Base-by-base conservation (phyloP, 805 yeast species). In the Cyberlindnera subsufficiens region DNA sequence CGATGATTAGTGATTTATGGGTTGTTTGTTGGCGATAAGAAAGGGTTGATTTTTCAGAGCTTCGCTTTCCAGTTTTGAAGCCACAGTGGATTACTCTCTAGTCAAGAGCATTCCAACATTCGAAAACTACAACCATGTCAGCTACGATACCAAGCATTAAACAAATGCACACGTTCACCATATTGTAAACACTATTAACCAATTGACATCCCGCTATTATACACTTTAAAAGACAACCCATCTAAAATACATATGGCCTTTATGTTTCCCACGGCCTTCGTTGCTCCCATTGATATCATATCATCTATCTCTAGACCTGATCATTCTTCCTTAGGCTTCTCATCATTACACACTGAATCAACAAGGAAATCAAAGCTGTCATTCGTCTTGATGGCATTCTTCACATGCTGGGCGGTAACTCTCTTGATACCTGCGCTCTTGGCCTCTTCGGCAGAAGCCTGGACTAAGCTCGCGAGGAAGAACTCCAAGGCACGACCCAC, bases 401-500 rank as follows among this genome's bases (percentile, higher is more conserved):
- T 82, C 48, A 93, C 75, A 52, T 89, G 90, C 30, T 83, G 80
- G 0, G 95, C 90, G 17, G 82, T 79, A 14, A 93, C 87, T 52
- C 96, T 76, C 57, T 85, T 83, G 14, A 82, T 80, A 11, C 91
- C 93, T 45, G 78, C 74, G 37, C 69, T 69, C 42, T 80, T 77
- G 5, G 97, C 96, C 49, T 85, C 87, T 33, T 76, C 73, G 40
- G 87, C 81, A 17, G 95, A 75, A 37, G 86, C 88, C 54, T 86
- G 90, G 39, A 93, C 95, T 43, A 93, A 71, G 42, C 93, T 79
- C 39, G 95, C 87, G 75, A 93, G 78, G 61, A 93, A 93, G 47
- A 88, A 75, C 66, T 93, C 98, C 40, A 93, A 70, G 0, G 99
- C 96, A 49, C 96, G 77, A 7, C 98, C 97, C 8, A 93, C 96